Evolutionary conservation across 1,284 basidiomycete genomes (phyloP), one percentile per base, ranked within the genome.

Genomic region (Phellopilus nigrolimitatus): DNA sequence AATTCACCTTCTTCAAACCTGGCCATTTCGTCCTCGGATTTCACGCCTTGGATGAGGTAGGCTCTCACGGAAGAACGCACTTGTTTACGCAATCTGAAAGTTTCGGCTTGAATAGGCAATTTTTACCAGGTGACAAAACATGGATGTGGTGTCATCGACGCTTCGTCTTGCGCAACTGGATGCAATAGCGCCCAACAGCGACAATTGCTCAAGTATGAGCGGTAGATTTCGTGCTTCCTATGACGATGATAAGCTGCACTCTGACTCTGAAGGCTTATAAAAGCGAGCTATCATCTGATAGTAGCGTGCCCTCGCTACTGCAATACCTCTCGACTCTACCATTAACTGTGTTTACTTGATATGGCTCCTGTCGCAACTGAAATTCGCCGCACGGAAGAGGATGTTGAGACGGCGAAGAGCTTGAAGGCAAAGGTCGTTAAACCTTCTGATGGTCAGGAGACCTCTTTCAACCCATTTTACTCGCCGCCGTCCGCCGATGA

Each of bases 381-480:
- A 27, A 21, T 47, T 15, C 41, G 42, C 22, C 39, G 30, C 31
- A 30, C 25, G 13, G 25, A 24, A 9, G 34, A 9, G 17, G 27
- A 38, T 15, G 33, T 19, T 8, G 31, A 34, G 8, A 17, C 24
- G 15, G 5, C 45, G 13, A 33, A 50, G 40, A 31, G 25, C 17
- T 21, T 47, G 43, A 50, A 55, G 37, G 27, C 45, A 21, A 46
- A 44, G 45, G 21, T 38, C 24, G 39, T 13, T 10, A 54, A 59
- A 24, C 31, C 47, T 36, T 38, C 45, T 10, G 48, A 41, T 21
- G 19, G 47, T 3, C 34, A 40, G n/a, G 55, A 59, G 27, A 60
- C 60, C 50, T 57, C 74, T 36, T 70, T 79, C 66, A 85, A 85
- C 60, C 79, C 82, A 0, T 85, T 86, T 66, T 84, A 85, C 59